These are phyloP conservation scores for Jatropha multifida DNA, from an alignment of 441 rosid species.

Conservation along the genomic window DNA sequence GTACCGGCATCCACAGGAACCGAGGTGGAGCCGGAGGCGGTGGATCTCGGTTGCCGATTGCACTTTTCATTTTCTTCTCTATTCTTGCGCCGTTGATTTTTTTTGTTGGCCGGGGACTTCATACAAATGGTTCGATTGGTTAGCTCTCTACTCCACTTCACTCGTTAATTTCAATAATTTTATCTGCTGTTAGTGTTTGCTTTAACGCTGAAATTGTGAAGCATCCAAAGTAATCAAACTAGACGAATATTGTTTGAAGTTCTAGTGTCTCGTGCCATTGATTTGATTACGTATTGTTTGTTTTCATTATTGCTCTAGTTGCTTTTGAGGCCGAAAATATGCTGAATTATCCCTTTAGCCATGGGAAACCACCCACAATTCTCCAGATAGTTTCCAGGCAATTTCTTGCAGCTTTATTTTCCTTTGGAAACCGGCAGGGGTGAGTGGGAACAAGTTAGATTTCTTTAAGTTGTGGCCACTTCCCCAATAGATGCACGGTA, in stretches of 20 bases:
- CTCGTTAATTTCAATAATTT: not conserved
- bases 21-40: conserved; percentile 36
- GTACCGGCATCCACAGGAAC: conserved; percentile 39
- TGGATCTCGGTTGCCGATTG: conserved; percentile 58
- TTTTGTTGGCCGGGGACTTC: conserved; percentile 67
- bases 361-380: not conserved
- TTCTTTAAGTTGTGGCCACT: not conserved
- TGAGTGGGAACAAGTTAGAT: not conserved
- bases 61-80: conserved; percentile 50
- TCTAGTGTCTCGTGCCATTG: not conserved
- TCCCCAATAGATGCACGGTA: not conserved
- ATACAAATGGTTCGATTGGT: conserved; percentile 48
- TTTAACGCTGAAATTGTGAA: not conserved
- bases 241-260: not conserved
- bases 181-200: not conserved
- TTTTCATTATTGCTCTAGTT: not conserved
- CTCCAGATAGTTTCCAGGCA: not conserved
- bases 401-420: not conserved
- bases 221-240: not conserved
- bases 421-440: not conserved
- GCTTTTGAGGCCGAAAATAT: not conserved
- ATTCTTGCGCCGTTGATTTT: conserved; percentile 62
- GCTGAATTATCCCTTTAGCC: not conserved
- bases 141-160: conserved; percentile 15
- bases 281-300: not conserved